Evolutionary conservation across 768 basidiomycete genomes (phyloP), one percentile per base, ranked within the genome.

Genomic region (Tephrocybe sp.): DNA sequence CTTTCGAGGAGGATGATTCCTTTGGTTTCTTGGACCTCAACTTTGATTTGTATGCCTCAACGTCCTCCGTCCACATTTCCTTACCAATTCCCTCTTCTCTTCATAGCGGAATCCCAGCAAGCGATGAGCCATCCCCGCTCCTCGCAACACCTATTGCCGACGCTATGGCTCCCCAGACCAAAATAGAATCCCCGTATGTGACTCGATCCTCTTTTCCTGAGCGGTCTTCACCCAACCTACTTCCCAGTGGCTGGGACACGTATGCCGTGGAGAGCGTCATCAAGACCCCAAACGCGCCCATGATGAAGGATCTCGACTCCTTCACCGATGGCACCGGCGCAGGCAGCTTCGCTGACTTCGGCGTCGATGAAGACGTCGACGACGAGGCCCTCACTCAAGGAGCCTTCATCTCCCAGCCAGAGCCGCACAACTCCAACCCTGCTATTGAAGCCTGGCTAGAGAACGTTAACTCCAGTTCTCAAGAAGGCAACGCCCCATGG

Each of bases 281-380:
- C 47, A 55, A 63, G 48, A 58, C 67, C 32, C 74, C 77, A 14
- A 69, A 63, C 3, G 77, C 82, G 23, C 82, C 80, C 9, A 60
- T 71, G 51, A 58, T 83, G 59, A 81, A 77, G 64, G 82, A 83
- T 60, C 61, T 74, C 30, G 80, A 82, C 53, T 76, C 78, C 48
- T 83, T 83, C 68, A 80, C 79, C n/a, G 80, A 82, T 41, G 80
- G 80, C 30, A 79, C 77, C 8, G 73, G 71, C 13, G 63, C 67
- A 50, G 80, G 80, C 39, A 78, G 77, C 54, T 81, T 80, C 63
- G 51, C 39, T 14, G 77, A 78, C 55, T 76, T 72, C 45, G 60
- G 72, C 35, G 64, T 73, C 49, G 62, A 65, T 32, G 67, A 68
- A 36, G 65, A 61, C 34, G 63, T 65, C 41, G 68, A 72, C 56